Percentiles rank a stretch among this genome's conserved stretches.
Evolutionary conservation across 805 yeast genomes (phyloP).

Genomic region (Scheffersomyces stipitis): DNA sequence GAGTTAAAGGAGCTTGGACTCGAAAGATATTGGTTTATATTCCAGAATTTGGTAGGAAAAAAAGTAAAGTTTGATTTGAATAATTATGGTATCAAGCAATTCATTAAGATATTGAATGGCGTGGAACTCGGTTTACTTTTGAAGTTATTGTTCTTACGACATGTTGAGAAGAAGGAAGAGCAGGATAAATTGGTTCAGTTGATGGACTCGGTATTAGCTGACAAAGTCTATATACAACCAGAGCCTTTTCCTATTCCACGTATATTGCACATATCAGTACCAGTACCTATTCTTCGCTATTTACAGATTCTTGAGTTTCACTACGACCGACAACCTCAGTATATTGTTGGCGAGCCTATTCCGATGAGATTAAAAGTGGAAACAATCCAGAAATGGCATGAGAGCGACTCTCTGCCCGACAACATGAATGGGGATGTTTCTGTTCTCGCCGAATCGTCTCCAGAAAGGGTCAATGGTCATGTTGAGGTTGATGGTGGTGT

Average conservation of each 20-base stretch:
- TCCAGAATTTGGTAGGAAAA: slow-evolving; percentile 18
- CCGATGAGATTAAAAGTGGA: slow-evolving; percentile 40
- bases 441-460: slow-evolving; percentile 11
- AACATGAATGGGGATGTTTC: neutral
- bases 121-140: slow-evolving; percentile 14
- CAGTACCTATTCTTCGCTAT: slow-evolving; percentile 59
- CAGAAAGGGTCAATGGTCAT: neutral
- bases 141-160: slow-evolving; percentile 10
- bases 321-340: slow-evolving; percentile 41
- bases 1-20: slow-evolving; percentile 10
- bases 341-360: slow-evolving; percentile 66
- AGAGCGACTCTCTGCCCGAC: slow-evolving; percentile 10
- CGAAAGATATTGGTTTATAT: slow-evolving; percentile 20
- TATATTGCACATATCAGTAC: slow-evolving; percentile 53
- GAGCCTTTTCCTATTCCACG: neutral
- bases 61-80: slow-evolving; percentile 28
- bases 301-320: slow-evolving; percentile 57
- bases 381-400: slow-evolving; percentile 48
- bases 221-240: neutral
- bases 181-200: slow-evolving; percentile 8
- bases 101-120: slow-evolving; percentile 17
- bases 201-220: neutral
- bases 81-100: slow-evolving; percentile 24
- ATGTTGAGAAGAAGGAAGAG: slow-evolving; percentile 8
- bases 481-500: slow-evolving; percentile 10